These are phyloP conservation scores for Beauveria rudraprayagi DNA, from an alignment of 2,329 filamentous ascomycete species.

Conservation along the genomic window DNA sequence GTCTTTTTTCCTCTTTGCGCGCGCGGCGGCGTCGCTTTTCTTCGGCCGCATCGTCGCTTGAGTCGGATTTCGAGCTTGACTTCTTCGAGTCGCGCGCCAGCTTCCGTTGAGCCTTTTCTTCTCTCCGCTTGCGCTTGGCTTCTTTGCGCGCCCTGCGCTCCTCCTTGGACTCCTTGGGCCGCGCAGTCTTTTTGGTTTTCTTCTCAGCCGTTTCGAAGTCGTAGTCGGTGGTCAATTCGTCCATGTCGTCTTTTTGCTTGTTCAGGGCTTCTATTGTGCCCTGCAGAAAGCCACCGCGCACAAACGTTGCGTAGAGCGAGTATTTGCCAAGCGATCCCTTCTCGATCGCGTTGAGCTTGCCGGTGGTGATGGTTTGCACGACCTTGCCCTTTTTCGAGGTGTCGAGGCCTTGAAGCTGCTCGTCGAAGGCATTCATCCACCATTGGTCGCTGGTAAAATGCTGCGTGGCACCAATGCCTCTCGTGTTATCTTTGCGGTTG, in stretches of 20 bases:
- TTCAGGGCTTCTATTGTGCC: constrained; percentile 50
- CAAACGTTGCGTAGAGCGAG: constrained; percentile 75
- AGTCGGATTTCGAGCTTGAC: constrained; percentile 22
- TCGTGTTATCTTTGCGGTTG: constrained; percentile 70
- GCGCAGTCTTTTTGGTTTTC: constrained; percentile 18
- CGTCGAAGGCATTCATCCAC: constrained; percentile 95
- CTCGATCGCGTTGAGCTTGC: constrained; percentile 49
- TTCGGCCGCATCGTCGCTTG: constrained; percentile 25
- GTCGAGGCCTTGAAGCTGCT: constrained; percentile 75
- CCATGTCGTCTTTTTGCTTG: constrained; percentile 14
- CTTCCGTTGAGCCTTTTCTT: not conserved
- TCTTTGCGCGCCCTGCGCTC: constrained; percentile 31
- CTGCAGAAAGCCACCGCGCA: constrained; percentile 67
- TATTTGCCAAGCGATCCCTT: constrained; percentile 46
- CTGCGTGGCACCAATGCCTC: constrained; percentile 72
- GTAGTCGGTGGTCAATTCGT: constrained; percentile 13
- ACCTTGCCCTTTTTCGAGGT: constrained; percentile 49
- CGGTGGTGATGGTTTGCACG: constrained; percentile 46
- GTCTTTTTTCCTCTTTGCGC: constrained; percentile 36
- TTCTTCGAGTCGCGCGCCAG: constrained; percentile 19
- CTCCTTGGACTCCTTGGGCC: constrained; percentile 33
- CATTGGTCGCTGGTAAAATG: constrained; percentile 72
- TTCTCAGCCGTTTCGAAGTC: constrained; percentile 19
- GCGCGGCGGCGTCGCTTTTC: constrained; percentile 39
- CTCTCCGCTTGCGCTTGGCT: constrained; percentile 20